phyloP scores from a whole-genome alignment of 1,139 yeast species.

The Hansenula sp. region DNA sequence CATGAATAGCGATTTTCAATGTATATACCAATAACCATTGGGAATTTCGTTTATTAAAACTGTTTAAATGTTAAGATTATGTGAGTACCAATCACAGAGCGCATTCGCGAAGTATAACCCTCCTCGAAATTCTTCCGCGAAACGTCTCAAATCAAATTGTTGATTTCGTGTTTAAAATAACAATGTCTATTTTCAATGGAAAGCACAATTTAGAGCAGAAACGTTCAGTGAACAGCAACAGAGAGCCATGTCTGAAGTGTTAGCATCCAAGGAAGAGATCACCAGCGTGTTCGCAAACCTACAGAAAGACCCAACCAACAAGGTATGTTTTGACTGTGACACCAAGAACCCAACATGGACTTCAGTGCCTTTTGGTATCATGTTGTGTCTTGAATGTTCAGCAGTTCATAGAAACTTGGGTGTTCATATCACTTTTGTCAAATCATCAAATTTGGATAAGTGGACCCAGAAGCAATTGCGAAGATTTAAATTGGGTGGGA shows the following conservation, averaged over 20 bases:
- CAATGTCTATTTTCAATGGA: no score
- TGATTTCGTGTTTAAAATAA: no score
- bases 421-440: conserved; percentile 92
- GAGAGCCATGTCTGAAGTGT: conserved; percentile 44
- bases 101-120: not conserved
- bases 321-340: conserved; percentile 87
- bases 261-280: conserved; percentile 63
- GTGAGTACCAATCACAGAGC: no score
- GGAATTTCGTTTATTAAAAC: no score
- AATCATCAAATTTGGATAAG: conserved; percentile 86
- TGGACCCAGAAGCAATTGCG: conserved; percentile 90
- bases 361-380: conserved; percentile 91
- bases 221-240: not conserved
- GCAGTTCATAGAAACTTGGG: conserved; percentile 97
- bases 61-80: no score
- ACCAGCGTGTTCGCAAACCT: conserved; percentile 53
- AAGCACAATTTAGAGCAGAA: no score
- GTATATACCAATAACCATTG: no score
- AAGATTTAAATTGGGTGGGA: conserved; percentile 91
- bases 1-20: no score
- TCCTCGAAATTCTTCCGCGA: no score
- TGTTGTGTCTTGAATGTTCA: conserved; percentile 91
- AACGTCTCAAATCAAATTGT: no score
- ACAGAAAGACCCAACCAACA: conserved; percentile 67
- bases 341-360: conserved; percentile 99